Percentiles rank a stretch among this genome's conserved stretches.
phyloP scores from a whole-genome alignment of 192 early-diverging fungal genomes.

The Entophlyctis helioformis region DNA sequence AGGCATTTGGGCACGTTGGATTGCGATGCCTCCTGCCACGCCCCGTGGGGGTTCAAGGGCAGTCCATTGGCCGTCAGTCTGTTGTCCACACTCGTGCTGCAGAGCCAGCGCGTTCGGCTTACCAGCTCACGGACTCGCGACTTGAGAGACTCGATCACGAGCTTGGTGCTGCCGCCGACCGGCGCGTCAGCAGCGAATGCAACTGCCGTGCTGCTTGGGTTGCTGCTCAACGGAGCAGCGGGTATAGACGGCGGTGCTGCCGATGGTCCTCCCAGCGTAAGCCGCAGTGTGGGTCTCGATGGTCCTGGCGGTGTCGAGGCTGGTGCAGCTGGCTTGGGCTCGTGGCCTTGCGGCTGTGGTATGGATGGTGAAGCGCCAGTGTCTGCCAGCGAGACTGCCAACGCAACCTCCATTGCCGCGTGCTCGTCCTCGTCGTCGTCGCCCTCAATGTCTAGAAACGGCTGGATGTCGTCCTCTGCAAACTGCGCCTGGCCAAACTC shows the following conservation, averaged over 20 bases:
- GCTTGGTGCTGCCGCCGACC: slow-evolving; percentile 29
- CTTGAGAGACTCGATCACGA: slow-evolving; percentile 74
- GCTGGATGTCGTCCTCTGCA: slow-evolving; percentile 52
- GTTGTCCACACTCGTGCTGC: no score
- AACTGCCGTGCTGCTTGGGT: no score
- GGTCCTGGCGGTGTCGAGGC: no score
- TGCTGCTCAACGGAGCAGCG: no score
- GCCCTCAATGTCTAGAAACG: slow-evolving; percentile 16
- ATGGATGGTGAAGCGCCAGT: no score
- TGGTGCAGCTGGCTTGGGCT: no score
- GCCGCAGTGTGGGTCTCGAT: no score
- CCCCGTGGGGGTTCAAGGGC: not conserved
- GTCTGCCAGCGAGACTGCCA: not conserved
- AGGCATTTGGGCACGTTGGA: slow-evolving; percentile 49
- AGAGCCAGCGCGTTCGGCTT: slow-evolving; percentile 30
- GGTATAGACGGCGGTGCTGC: no score
- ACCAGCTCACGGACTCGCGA: slow-evolving; percentile 55
- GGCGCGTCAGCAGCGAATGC: no score
- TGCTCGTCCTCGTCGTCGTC: slow-evolving; percentile 6
- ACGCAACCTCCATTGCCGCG: not conserved
- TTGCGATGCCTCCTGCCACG: slow-evolving; percentile 2
- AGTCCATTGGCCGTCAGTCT: no score
- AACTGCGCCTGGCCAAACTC: slow-evolving; percentile 66
- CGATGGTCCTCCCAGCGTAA: no score
- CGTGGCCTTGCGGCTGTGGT: no score